Conservation (phyloP, 2,329 filamentous ascomycete species). For the Hymenoscyphus occultus region DNA sequence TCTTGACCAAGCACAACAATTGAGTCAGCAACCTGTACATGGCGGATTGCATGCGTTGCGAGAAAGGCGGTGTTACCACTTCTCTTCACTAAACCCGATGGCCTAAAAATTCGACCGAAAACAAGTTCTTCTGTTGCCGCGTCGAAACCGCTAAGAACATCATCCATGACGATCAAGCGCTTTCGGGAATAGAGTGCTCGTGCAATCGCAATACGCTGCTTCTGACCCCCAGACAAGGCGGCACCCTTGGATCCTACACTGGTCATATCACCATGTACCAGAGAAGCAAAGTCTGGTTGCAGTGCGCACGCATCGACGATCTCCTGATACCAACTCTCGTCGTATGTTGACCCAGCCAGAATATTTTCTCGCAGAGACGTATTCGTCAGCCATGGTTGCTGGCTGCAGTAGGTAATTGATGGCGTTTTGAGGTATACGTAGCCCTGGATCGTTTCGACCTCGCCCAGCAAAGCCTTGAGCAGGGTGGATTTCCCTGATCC, state of each 20-base stretch:
- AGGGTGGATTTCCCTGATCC: conserved; percentile 35
- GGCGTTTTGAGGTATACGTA: background rate
- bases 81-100: conserved; percentile 21
- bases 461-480: conserved; percentile 19
- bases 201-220: conserved; percentile 43
- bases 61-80: conserved; percentile 39
- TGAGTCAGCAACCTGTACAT: conserved; percentile 22
- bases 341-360: conserved; percentile 30
- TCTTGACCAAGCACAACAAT: conserved; percentile 36
- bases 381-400: conserved; percentile 45
- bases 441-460: too few species aligned
- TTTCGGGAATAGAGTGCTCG: conserved; percentile 43
- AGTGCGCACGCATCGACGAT: conserved; percentile 23
- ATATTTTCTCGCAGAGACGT: conserved; percentile 41
- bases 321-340: conserved; percentile 30
- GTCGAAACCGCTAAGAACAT: conserved; percentile 35
- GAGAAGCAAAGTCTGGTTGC: conserved; percentile 19
- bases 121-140: conserved; percentile 27
- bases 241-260: conserved; percentile 33
- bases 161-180: conserved; percentile 30
- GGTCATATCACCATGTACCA: conserved; percentile 29
- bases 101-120: conserved; percentile 26
- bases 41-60: conserved; percentile 36
- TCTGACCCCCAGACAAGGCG: conserved; percentile 31
- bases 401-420: conserved; percentile 41